Base-by-base conservation (phyloP, 306 rosid genomes). In the Lathyrus aphaca region DNA sequence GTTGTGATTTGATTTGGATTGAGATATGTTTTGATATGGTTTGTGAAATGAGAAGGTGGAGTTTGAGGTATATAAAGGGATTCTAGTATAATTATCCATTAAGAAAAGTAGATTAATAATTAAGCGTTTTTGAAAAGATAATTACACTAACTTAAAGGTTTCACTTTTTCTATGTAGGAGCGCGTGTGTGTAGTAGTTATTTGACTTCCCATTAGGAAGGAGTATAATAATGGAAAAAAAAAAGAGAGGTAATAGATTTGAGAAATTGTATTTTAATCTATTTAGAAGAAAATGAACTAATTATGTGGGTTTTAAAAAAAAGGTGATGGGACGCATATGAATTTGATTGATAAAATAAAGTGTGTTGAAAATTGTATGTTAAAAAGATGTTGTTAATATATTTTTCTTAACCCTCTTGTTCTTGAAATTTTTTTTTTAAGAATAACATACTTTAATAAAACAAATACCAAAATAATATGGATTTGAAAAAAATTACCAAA, bases 1-100 rank as follows among this genome's bases (percentile, higher is more conserved):
- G 14, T n/a, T 9, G 15, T 9, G 59, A 19, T 16, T 50, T 21
- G n/a, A 19, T 16, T 17, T 21, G n/a, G 17, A 23, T 23, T 54
- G 60, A 12, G 38, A 29, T 30, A 4, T 30, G 42, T 13, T 13
- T 57, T 57, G 64, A 58, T 58, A 29, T 58, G 43, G 23, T 30
- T 8, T 58, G 64, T 29, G 21, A 30, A n/a, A 1, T 2, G 25
- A 9, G 44, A 30, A 30, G 64, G 3, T 13, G 39, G 62, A 56
- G 62, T 13, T 27, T 13, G 62, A 19, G 62, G 62, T 56, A 56
- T 56, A 56, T 56, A 56, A 56, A 56, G 39, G 39, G 40, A 8
- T 56, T 56, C 6, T 1, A 56, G 30, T 27, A 14, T 27, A 14
- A 56, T 56, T 56, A 27, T 56, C 62, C 39, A 27, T 13, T 56